Evolutionary conservation across 2,329 filamentous ascomycete genomes (phyloP).

Genomic region (Monosporascus sp.): DNA sequence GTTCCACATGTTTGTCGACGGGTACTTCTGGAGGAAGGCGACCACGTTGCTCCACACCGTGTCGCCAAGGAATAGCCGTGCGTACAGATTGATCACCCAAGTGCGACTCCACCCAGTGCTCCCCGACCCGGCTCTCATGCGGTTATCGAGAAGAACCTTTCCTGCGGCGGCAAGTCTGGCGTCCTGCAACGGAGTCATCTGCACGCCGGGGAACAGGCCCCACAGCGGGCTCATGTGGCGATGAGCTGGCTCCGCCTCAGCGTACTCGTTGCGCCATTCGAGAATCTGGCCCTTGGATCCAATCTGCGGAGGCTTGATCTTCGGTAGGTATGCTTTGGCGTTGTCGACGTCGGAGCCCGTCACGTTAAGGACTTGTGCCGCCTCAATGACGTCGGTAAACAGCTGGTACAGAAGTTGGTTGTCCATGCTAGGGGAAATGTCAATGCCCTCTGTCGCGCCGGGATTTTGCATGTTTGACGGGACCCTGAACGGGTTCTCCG

Average conservation of each 20-base stretch:
- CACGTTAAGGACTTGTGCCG: constrained; percentile 5
- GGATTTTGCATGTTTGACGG: constrained; percentile 1
- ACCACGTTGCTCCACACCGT: constrained; percentile 29
- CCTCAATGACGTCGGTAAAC: constrained; percentile 20
- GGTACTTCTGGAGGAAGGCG: constrained; percentile 29
- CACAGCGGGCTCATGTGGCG: constrained; percentile 16
- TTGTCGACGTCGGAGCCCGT: constrained; percentile 1
- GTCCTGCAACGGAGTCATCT: constrained; percentile 9
- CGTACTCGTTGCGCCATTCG: constrained; percentile 16
- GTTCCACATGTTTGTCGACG: constrained; percentile 32
- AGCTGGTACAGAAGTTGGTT: constrained; percentile 31
- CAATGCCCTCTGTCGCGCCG: constrained; percentile 5
- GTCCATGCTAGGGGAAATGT: constrained; percentile 11
- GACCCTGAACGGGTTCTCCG: constrained; percentile 11
- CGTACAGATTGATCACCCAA: constrained; percentile 41
- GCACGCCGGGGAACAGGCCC: constrained; percentile 12
- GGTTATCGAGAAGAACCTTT: constrained; percentile 7
- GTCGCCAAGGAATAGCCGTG: constrained; percentile 33
- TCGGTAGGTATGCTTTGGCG: constrained; percentile 5
- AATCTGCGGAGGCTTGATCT: constrained; percentile 7
- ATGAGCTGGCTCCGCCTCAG: constrained; percentile 11
- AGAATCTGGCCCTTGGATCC: constrained; percentile 17
- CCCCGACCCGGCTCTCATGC: constrained; percentile 10
- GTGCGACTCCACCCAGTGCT: constrained; percentile 42
- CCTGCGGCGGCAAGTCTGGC: constrained; percentile 7